Conservation (phyloP, 208 protist genomes). For the Leishmania major region DNA sequence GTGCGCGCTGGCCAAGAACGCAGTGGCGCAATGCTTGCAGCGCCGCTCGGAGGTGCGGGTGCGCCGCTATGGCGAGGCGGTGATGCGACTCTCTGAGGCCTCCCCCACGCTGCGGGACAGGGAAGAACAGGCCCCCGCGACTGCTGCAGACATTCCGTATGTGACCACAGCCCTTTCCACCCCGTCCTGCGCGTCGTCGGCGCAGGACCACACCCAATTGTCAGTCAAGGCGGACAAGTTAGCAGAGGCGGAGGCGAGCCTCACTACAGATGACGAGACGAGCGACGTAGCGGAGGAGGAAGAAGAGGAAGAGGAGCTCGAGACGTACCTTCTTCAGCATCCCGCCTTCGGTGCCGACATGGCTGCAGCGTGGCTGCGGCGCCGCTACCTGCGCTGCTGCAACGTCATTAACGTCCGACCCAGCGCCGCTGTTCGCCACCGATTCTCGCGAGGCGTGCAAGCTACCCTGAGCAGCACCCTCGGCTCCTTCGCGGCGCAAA, state of each 20-base stretch:
- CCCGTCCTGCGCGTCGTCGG: background rate
- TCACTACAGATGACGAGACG: background rate
- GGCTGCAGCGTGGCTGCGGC: constrained; percentile 23
- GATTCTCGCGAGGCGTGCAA: constrained; percentile 18
- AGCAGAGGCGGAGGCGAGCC: background rate
- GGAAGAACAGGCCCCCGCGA: background rate
- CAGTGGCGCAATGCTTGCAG: constrained; percentile 6
- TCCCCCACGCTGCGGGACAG: background rate
- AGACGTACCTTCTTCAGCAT: constrained; percentile 10
- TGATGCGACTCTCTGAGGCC: constrained; percentile 16
- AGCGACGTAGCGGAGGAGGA: background rate
- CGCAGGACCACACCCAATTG: too few relatives aligned
- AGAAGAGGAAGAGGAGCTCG: constrained; percentile 29
- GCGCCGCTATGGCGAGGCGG: constrained; percentile 25
- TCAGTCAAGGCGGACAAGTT: background rate
- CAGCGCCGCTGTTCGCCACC: constrained; percentile 10
- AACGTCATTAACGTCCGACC: constrained; percentile 18
- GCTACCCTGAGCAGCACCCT: background rate
- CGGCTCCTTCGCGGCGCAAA: constrained; percentile 10
- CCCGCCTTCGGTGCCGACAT: background rate
- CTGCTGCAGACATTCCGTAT: too few relatives aligned
- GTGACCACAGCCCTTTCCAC: background rate
- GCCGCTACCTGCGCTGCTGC: constrained; percentile 40
- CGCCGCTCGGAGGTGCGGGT: constrained; percentile 19
- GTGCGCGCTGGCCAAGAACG: constrained; percentile 29